phyloP scores from a whole-genome alignment of 2,329 filamentous ascomycete species.

The Penicillium italicum region DNA sequence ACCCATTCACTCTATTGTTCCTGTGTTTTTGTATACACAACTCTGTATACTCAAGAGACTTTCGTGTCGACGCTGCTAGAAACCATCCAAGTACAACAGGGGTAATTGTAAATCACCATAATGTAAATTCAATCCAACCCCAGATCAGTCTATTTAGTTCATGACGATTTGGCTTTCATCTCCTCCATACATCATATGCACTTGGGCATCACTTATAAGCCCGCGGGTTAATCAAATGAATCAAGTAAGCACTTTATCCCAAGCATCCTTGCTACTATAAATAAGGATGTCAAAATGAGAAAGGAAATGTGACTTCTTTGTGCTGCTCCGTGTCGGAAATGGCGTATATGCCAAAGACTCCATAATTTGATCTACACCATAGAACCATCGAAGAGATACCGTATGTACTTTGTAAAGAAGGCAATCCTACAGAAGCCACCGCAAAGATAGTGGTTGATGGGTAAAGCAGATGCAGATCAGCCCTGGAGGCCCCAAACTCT shows the following conservation, averaged over 20 bases:
- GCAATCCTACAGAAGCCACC: not conserved
- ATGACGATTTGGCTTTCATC: not conserved
- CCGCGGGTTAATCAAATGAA: not conserved
- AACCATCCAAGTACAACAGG: too few relatives aligned
- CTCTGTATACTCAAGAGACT: not conserved
- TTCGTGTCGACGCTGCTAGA: too few relatives aligned
- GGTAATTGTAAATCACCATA: too few relatives aligned
- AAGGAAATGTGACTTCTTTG: not conserved
- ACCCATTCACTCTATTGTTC: not conserved
- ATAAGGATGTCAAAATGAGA: not conserved
- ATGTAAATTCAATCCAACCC: not conserved
- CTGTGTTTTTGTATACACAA: not conserved
- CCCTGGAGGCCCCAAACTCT: conserved; percentile 19
- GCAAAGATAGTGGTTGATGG: not conserved
- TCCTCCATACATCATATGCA: not conserved
- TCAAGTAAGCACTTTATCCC: not conserved
- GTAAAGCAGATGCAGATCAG: conserved; percentile 19
- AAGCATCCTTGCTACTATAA: not conserved
- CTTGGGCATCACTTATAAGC: not conserved
- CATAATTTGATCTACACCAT: not conserved
- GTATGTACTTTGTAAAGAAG: too few relatives aligned
- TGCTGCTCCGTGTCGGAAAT: not conserved
- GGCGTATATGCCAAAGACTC: not conserved
- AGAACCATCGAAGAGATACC: not conserved
- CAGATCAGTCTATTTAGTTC: not conserved